Conservation (phyloP, 495 filamentous ascomycete genomes). For the Pyronema domesticum region DNA sequence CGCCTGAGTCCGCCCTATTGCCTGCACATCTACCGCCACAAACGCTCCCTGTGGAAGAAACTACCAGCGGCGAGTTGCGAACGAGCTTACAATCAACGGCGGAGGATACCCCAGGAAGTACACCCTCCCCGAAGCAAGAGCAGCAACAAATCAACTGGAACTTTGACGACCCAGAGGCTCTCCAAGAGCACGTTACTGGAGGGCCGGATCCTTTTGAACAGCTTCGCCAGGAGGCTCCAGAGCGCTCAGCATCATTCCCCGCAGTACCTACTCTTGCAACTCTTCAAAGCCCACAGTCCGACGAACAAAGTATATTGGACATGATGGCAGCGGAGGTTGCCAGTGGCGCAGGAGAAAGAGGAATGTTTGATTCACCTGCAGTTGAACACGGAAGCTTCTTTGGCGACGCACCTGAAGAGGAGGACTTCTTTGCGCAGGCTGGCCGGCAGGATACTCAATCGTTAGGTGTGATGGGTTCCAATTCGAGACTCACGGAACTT, state of each 20-base stretch:
- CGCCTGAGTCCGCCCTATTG: neutral
- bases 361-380: conserved; percentile 20
- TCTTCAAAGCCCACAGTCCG: neutral
- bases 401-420: conserved; percentile 13
- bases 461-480: neutral
- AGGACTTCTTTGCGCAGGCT: conserved; percentile 10
- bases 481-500: neutral
- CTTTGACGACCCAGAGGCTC: conserved; percentile 38
- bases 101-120: conserved; percentile 1
- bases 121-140: neutral
- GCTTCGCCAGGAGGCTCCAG: conserved; percentile 29
- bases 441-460: neutral
- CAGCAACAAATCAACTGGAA: conserved; percentile 30
- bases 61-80: neutral
- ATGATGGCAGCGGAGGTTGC: conserved; percentile 11
- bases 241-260: conserved; percentile 48
- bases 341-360: conserved; percentile 16
- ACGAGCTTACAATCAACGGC: neutral
- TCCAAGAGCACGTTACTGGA: conserved; percentile 31
- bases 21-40: neutral
- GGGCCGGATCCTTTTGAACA: conserved; percentile 37
- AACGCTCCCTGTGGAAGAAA: neutral
- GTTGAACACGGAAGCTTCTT: conserved; percentile 25
- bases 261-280: conserved; percentile 27
- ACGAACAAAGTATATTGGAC: conserved; percentile 18